Base-by-base conservation (phyloP, 352 stramenopile species). In the Phytophthora constricta region DNA sequence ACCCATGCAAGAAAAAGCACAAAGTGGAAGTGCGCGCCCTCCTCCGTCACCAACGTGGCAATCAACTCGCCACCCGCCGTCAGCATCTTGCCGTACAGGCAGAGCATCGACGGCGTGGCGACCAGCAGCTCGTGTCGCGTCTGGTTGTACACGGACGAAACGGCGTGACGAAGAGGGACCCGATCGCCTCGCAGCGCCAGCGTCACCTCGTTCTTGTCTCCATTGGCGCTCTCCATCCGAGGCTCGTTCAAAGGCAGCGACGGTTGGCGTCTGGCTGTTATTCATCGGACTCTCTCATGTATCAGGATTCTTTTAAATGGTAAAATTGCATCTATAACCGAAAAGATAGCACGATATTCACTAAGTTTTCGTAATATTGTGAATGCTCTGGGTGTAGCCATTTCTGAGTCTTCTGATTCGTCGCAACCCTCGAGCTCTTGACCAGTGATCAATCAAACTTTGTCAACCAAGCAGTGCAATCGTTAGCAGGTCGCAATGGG, bases 401-500 rank as follows among this genome's bases (percentile, higher is more conserved):
- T 20, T 8, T 45, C n/a, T 45, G 17, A 3, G 19, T 20, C 22
- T 47, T 23, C n/a, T 47, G 7, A 37, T 37, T 37, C 50, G 42
- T 37, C 47, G 10, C 33, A 58, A 19, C 20, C 20, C n/a, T n/a
- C n/a, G n/a, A n/a, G n/a, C n/a, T 48, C 9, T 22, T 16, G 46
- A 64, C 57, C 50, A 72, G 42, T 68, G 64, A 72, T 69, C 62
- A 65, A 54, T 45, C 43, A 7, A 37, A 13, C 31, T 13, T 37
- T 49, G 7, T 47, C 16, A 47, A 47, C 4, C 41, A 42, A 42
- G n/a, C 17, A 65, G 20, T 46, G 19, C 14, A 57, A 5, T 11
- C n/a, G n/a, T n/a, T n/a, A n/a, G n/a, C n/a, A n/a, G n/a, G 58
- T 14, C 62, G 49, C 45, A 63, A 94, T 94, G 86, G 86, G 86